Evolutionary conservation across 148 eudicot genomes (phyloP).

Genomic region (Arctostaphylos glauca): DNA sequence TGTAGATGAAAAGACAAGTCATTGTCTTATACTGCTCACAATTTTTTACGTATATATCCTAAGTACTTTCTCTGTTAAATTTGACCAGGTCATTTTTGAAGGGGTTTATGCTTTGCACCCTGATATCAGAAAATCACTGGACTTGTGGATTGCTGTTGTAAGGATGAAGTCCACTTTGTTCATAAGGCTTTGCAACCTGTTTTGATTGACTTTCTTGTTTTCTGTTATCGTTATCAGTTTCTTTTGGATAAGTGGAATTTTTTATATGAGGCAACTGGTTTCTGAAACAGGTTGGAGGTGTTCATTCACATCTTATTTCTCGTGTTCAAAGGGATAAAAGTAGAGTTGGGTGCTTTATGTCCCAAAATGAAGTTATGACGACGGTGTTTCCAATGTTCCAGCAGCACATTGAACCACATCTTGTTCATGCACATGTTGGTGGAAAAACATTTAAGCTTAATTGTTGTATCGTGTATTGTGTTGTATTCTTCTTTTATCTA

Average conservation of each 20-base stretch:
- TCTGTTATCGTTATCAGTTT: not conserved
- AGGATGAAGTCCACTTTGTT: constrained; percentile 32
- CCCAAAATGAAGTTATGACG: constrained; percentile 93
- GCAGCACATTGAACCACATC: constrained; percentile 98
- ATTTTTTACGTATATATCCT: not conserved
- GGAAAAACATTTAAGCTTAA: not conserved
- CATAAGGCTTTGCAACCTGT: not conserved
- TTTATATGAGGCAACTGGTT: constrained; percentile 20
- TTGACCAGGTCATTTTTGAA: constrained; percentile 85
- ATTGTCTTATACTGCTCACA: not conserved
- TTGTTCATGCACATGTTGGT: constrained; percentile 99
- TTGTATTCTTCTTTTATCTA: not conserved
- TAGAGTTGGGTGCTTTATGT: constrained; percentile 78
- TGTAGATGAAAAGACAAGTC: not conserved
- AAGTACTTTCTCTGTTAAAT: constrained; percentile 11
- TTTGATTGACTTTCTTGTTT: constrained; percentile 13
- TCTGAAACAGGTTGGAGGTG: constrained; percentile 87
- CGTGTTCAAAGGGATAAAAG: constrained; percentile 98
- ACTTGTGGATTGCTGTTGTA: constrained; percentile 99
- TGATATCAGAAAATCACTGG: constrained; percentile 78
- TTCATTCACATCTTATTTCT: constrained; percentile 92
- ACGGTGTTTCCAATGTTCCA: constrained; percentile 98
- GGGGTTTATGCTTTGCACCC: constrained; percentile 99
- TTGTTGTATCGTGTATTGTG: not conserved
- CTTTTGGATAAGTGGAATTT: constrained; percentile 8